Conservation (phyloP, 306 rosid genomes). For the Adenanthera pavonina region DNA sequence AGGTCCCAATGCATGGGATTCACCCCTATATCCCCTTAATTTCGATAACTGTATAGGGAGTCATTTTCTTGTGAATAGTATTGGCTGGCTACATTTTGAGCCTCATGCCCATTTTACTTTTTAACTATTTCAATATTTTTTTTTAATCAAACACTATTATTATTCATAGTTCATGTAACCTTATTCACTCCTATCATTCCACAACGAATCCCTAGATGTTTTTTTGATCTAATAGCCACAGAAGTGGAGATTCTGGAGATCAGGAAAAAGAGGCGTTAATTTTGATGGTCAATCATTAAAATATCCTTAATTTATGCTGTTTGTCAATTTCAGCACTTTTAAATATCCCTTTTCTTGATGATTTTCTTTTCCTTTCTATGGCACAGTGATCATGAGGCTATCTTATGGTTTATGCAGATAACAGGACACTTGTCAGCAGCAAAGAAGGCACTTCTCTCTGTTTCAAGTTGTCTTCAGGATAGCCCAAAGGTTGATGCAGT, state of each 20-base stretch:
- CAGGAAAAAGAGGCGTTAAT: not conserved
- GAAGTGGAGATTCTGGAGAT: not conserved
- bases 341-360: not conserved
- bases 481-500: conserved; percentile 49
- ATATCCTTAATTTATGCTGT: not conserved
- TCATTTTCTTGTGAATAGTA: too few species aligned
- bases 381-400: conserved; percentile 15
- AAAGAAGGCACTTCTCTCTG: conserved; percentile 77
- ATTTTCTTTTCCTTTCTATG: too few species aligned
- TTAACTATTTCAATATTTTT: too few species aligned
- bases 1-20: too few species aligned
- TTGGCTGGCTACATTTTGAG: too few species aligned
- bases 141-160: too few species aligned
- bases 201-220: not conserved
- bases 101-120: too few species aligned
- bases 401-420: conserved; percentile 58
- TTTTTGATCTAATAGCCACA: not conserved
- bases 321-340: not conserved
- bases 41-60: too few species aligned
- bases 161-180: not conserved
- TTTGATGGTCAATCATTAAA: not conserved
- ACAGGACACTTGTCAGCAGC: conserved; percentile 65
- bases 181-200: not conserved
- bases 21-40: too few species aligned
- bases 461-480: conserved; percentile 73